Base-by-base conservation (phyloP, 768 basidiomycete genomes). In the Lactarius trivialis region DNA sequence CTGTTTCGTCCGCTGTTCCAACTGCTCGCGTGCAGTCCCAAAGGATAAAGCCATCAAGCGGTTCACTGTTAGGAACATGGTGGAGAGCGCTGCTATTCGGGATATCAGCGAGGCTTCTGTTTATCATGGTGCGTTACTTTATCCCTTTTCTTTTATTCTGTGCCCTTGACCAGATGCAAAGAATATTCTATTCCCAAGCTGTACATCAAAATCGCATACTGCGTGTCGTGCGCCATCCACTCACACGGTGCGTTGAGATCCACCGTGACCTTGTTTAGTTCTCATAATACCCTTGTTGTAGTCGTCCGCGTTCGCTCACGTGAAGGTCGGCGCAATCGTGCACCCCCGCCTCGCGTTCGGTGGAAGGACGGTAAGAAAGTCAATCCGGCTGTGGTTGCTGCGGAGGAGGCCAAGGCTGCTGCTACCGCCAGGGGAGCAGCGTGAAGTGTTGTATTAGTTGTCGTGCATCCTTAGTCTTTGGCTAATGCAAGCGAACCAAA, bases 31-130 rank as follows among this genome's bases (percentile, higher is more conserved):
- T 70, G 94, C 92, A 75, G 94, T 97, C 62, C 88, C 82, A 70
- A 98, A 98, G 83, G 96, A 98, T 82, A 98, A 98, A 85, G 96
- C 96, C 68, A 97, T 98, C 88, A 97, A 97, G 82, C 84, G 97
- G 56, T 96, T 96, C 85, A 97, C 95, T 41, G 96, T 98, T 73
- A 86, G 94, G 78, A 99, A 99, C 86, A 98, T 98, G 92, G 94
- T 99, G 61, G 96, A 98, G 84, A 91, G 91, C 73, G 97, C 97
- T 50, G 96, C 96, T 58, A 92, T 98, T 69, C 83, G 95, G 67
- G 97, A 99, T 80, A 90, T 99, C 74, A 91, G 88, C 73, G 97
- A 98, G 71, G 94, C 95, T 45, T 89, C 87, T 71, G 88, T 98
- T 65, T 99, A 98, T 79, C 76, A 80, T 61, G 93, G 93, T 94